A percentile compares a stretch with the other conserved stretches of the same genome.
Conservation (phyloP, 352 stramenopile genomes). For the Phytophthora pini region DNA sequence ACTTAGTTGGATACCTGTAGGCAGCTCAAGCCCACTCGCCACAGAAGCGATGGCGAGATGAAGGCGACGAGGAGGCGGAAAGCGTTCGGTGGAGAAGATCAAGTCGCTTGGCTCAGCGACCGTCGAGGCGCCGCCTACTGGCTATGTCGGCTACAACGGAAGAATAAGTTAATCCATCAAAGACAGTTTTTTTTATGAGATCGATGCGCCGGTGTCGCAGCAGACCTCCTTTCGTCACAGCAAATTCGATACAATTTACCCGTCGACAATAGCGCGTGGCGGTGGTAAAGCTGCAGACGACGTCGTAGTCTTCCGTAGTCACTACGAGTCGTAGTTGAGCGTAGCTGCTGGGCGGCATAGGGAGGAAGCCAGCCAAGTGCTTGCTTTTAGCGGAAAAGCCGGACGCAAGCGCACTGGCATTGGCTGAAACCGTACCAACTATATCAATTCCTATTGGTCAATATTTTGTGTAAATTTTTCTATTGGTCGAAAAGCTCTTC, state of each 20-base stretch:
- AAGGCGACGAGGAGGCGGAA: constrained; percentile 6
- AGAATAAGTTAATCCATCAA: constrained; percentile 19
- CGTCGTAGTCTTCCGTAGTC: no score
- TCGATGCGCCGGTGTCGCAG: constrained; percentile 10
- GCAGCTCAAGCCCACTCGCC: no score
- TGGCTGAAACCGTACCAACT: constrained; percentile 6
- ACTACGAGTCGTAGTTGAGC: no score
- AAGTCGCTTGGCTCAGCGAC: not conserved
- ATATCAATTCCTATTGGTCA: not conserved
- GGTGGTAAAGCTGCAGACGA: not conserved
- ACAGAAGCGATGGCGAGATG: no score
- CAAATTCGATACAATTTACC: not conserved
- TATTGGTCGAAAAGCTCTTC: constrained; percentile 9
- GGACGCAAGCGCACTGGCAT: constrained; percentile 2
- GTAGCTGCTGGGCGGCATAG: constrained; percentile 5
- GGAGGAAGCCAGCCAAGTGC: not conserved
- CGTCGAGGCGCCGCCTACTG: not conserved
- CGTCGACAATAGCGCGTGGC: not conserved
- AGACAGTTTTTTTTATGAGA: not conserved
- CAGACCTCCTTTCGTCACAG: constrained; percentile 5
- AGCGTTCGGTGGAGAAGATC: constrained; percentile 11
- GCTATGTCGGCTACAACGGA: constrained; percentile 3
- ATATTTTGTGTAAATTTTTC: not conserved
- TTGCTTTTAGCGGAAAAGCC: constrained; percentile 4
- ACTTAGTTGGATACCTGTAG: no score